phyloP scores from a whole-genome alignment of 2,329 filamentous ascomycete genomes.

The Pyrenophora seminiperda region DNA sequence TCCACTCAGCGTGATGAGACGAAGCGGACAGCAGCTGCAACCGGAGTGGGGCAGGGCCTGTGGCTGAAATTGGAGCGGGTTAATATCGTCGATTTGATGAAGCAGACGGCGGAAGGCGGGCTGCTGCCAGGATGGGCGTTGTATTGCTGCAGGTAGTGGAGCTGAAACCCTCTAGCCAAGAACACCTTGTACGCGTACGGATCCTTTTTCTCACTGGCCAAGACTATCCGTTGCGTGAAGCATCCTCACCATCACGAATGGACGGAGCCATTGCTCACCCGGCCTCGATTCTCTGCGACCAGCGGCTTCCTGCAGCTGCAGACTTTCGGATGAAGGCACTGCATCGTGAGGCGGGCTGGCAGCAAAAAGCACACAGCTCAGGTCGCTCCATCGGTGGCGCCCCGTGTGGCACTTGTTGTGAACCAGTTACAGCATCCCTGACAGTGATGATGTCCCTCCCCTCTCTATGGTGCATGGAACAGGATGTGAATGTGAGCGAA shows the following conservation, averaged over 20 bases:
- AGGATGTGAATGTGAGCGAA: constrained; percentile 25
- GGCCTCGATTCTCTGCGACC: background rate
- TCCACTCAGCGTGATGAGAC: constrained; percentile 37
- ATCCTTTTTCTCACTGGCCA: background rate
- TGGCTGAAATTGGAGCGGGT: constrained; percentile 36
- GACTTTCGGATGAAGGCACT: background rate
- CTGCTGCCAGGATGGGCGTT: constrained; percentile 28
- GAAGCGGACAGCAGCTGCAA: constrained; percentile 28
- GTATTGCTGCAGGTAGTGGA: constrained; percentile 22
- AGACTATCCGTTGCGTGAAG: background rate
- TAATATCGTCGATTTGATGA: constrained; percentile 40
- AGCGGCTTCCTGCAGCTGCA: background rate
- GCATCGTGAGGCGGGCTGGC: background rate
- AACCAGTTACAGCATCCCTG: constrained; percentile 28
- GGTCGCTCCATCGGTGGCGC: constrained; percentile 37
- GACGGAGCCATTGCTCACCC: background rate
- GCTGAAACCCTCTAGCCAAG: constrained; percentile 14
- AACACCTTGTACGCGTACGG: background rate
- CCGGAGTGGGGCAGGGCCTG: constrained; percentile 26
- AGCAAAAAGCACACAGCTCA: constrained; percentile 22
- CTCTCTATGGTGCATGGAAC: constrained; percentile 26
- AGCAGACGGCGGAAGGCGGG: constrained; percentile 12
- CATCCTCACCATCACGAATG: background rate
- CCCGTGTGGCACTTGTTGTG: constrained; percentile 28
- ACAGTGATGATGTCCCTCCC: constrained; percentile 21